A percentile compares a stretch with the other conserved stretches of the same genome.
Evolutionary conservation across 805 yeast genomes (phyloP).

Genomic region (Schwanniomyces sp.): DNA sequence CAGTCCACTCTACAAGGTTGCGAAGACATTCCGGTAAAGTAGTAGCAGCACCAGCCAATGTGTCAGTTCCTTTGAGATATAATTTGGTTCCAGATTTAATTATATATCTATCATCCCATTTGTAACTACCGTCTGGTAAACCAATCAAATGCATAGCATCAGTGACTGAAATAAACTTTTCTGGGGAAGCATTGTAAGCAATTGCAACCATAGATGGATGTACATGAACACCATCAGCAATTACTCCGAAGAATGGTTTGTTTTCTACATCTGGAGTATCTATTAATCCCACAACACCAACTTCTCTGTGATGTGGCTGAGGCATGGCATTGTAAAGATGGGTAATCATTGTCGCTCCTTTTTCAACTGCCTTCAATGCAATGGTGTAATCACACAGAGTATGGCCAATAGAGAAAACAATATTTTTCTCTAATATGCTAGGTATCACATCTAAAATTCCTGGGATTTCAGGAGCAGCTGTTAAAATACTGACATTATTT

Average conservation of each 20-base stretch:
- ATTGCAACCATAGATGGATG: constrained; percentile 52
- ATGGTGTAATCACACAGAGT: constrained; percentile 41
- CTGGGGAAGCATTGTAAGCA: constrained; percentile 52
- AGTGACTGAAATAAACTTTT: constrained; percentile 55
- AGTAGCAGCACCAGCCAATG: constrained; percentile 65
- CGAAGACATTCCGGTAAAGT: constrained; percentile 50
- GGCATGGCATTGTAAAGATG: constrained; percentile 67
- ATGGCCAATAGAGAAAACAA: constrained; percentile 49
- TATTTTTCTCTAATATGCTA: constrained; percentile 26
- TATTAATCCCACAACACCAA: constrained; percentile 54
- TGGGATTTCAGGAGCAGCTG: constrained; percentile 53
- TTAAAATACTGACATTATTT: constrained; percentile 41
- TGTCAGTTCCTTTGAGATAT: constrained; percentile 51
- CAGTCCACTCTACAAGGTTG: constrained; percentile 52
- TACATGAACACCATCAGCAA: constrained; percentile 60
- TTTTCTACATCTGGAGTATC: constrained; percentile 25
- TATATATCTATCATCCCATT: constrained; percentile 50
- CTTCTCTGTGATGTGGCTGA: constrained; percentile 57
- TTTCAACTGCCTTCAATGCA: constrained; percentile 42
- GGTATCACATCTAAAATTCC: constrained; percentile 47
- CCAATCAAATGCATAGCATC: constrained; percentile 62
- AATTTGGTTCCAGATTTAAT: constrained; percentile 48
- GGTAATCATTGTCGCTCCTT: constrained; percentile 62
- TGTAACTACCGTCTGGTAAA: constrained; percentile 54
- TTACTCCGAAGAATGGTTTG: constrained; percentile 52